phyloP scores from a whole-genome alignment of 768 basidiomycete genomes.

The Glaciozyma martinii region DNA sequence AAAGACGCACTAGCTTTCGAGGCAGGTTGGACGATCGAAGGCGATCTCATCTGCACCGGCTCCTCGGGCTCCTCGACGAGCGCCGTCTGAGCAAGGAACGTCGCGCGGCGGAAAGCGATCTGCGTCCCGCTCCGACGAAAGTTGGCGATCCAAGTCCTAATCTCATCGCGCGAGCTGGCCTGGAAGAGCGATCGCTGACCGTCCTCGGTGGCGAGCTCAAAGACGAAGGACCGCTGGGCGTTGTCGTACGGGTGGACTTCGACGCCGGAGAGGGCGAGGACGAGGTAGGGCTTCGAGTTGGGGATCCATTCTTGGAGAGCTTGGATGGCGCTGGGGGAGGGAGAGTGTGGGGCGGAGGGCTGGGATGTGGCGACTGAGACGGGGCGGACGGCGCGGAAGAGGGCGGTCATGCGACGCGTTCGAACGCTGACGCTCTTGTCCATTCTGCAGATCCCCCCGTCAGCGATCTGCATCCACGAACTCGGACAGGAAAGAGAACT shows the following conservation, averaged over 20 bases:
- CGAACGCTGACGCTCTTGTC: slow-evolving; percentile 3
- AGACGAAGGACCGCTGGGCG: slow-evolving; percentile 9
- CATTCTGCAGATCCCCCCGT: not conserved
- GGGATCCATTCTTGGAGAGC: slow-evolving; percentile 1
- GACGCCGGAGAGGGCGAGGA: slow-evolving; percentile 3
- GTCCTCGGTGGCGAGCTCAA: slow-evolving; percentile 21
- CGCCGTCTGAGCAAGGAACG: slow-evolving; percentile 18
- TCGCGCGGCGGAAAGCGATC: slow-evolving; percentile 25
- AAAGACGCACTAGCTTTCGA: not conserved
- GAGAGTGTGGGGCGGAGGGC: not conserved
- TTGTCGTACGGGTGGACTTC: not conserved
- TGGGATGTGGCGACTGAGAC: not conserved
- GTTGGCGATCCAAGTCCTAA: slow-evolving; percentile 26
- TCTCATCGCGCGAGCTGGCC: slow-evolving; percentile 11
- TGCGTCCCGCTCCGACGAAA: not conserved
- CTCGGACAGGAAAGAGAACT: too few relatives aligned
- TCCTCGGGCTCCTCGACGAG: slow-evolving; percentile 17
- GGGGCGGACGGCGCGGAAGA: slow-evolving; percentile 4
- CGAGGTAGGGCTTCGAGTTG: not conserved
- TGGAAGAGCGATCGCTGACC: slow-evolving; percentile 26
- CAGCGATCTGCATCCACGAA: too few relatives aligned
- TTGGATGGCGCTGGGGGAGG: not conserved
- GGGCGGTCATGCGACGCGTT: slow-evolving; percentile 7
- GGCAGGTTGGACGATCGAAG: not conserved
- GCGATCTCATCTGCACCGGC: not conserved